Evolutionary conservation across 352 stramenopile genomes (phyloP), one percentile per base, ranked within the genome.

Genomic region (Achlya hypogyna): DNA sequence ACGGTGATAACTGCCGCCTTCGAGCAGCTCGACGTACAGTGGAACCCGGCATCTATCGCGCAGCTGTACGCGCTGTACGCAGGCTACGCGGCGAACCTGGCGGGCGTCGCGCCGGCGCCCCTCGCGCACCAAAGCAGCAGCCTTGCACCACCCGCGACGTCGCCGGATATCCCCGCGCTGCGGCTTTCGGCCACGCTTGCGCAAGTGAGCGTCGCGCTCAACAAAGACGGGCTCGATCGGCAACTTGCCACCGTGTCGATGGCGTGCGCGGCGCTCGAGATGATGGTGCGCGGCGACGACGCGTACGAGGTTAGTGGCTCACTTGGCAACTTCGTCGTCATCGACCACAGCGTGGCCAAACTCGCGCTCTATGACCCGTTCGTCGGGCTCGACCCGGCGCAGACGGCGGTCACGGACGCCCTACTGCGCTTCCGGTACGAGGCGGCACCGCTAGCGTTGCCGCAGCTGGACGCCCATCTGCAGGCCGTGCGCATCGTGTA

Each of bases 31-130:
- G 72, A 90, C 65, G 29, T 93, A 28, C 85, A 93, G 59, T 93
- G 85, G 85, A 93, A 93, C 60, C 85, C 85, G 31, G 91, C 85
- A 28, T 93, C 85, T 0, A 83, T 93, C 63, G 78, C 80, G 27
- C 43, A 91, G 28, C 63, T 91, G 59, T 89, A 89, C 62, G 81
- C 84, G 18, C 86, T 93, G 63, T 35, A 81, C 47, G 81, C 80
- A 4, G 72, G 76, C 6, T 91, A 89, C 53, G 38, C 5, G 12
- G 8, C 28, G 5, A 68, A 51, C 53, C 25, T 64, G 5, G 31
- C 27, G 12, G 8, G 20, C 5, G 35, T 45, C 25, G 6, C 49
- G 31, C 49, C 49, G 49, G 10, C 49, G 49, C 49, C 25, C 2
- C 25, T n/a, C 31, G 49, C 25, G 25, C 25, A 10, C 49, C 2